phyloP scores from a whole-genome alignment of 2,329 filamentous ascomycete species.

The Hypoxylon sp. region DNA sequence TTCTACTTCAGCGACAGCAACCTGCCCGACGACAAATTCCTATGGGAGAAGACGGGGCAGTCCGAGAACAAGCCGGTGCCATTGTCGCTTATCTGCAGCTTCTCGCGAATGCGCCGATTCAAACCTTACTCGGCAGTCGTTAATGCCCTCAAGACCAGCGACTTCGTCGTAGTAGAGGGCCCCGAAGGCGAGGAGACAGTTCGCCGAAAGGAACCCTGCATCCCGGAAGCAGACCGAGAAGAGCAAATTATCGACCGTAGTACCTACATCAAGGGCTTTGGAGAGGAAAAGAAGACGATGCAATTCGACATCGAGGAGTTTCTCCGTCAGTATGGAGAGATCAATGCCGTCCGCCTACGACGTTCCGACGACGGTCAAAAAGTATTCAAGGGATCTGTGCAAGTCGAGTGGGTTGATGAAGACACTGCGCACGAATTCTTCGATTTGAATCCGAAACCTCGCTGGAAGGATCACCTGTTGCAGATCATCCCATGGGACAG shows the following conservation, averaged over 20 bases:
- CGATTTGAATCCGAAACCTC: conserved; percentile 78
- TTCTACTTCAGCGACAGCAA: conserved; percentile 63
- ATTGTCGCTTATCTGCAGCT: conserved; percentile 79
- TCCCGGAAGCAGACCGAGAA: conserved; percentile 64
- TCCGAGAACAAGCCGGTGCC: conserved; percentile 82
- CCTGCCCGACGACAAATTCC: conserved; percentile 84
- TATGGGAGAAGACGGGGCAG: conserved; percentile 81
- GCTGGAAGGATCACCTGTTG: conserved; percentile 83
- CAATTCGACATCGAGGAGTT: conserved; percentile 96
- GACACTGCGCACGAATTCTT: conserved; percentile 84
- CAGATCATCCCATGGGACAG: conserved; percentile 87
- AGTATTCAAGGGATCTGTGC: conserved; percentile 94
- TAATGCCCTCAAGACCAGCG: conserved; percentile 81
- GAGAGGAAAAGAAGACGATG: conserved; percentile 80
- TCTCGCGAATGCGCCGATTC: conserved; percentile 97
- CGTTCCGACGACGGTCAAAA: conserved; percentile 67
- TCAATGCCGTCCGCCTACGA: conserved; percentile 86
- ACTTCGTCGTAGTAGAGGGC: conserved; percentile 76
- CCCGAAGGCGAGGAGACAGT: conserved; percentile 75
- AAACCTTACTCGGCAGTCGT: conserved; percentile 86
- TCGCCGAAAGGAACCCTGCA: conserved; percentile 78
- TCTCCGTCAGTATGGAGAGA: conserved; percentile 81
- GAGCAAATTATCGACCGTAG: conserved; percentile 75
- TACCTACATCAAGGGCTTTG: conserved; percentile 95
- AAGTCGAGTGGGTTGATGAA: conserved; percentile 87